Evolutionary conservation across 2,329 filamentous ascomycete species (phyloP), one percentile per base, ranked within the genome.

Genomic region (Colletotrichum sp.): DNA sequence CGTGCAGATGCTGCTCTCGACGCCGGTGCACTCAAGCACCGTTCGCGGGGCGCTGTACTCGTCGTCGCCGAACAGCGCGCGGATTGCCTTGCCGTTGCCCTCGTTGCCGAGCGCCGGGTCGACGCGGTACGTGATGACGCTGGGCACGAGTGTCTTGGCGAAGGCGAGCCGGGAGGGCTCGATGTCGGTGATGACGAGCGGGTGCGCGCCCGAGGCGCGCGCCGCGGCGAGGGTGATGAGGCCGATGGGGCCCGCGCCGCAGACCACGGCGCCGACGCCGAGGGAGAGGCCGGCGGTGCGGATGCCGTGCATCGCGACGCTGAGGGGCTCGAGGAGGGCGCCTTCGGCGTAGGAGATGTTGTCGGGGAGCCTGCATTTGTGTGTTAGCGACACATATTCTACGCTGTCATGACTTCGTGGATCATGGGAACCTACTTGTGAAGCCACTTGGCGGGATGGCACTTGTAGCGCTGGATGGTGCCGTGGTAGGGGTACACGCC

Each of bases 1-100:
- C 5, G 91, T 92, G 75, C 87, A 85, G 10, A 94, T 86, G 78
- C 91, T 93, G 78, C 87, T 91, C 82, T 94, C 91, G 1, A 93
- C 89, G 0, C 92, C 92, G 0, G 92, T 94, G 78, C 92, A 94
- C 82, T 94, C 92, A 3, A 93, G 85, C 4, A 93, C 89, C 1
- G 89, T 89, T 15, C 89, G 85, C 0, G 92, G 92, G 30, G 90
- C 89, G 13, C 84, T 83, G 78, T 92, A 92, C 78, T 93, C 90
- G 8, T 86, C 84, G 8, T 79, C 80, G 9, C 88, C 88, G 77
- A 92, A 93, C 8, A 93, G 76, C n/a, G 82, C 82, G 62, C 90
- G 84, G 73, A 93, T 91, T 12, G 84, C 85, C 72, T 83, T 84
- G 0, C 89, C 90, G 71, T 91, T 91, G 18, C 85, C 86, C 77